Evolutionary conservation across 2,329 filamentous ascomycete species (phyloP), one percentile per base, ranked within the genome.

Genomic region (Cytospora schulzeri): DNA sequence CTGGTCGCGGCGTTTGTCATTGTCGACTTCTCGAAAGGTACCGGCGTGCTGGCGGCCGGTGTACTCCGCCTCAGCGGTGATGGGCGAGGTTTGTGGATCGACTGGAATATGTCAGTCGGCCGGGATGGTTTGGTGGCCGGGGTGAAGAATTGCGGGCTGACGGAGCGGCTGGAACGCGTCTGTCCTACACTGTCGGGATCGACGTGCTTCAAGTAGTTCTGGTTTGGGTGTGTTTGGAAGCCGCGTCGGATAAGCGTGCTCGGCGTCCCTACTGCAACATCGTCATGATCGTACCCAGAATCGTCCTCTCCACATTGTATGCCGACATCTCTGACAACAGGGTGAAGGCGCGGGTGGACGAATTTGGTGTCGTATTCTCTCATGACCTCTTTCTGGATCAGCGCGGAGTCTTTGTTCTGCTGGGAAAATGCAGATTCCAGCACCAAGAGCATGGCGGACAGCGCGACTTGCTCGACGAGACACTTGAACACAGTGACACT

Each of bases 331-430:
- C 85, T 79, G 69, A 96, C 91, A 6, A 91, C 81, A 9, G 90
- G 91, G 29, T 96, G 91, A n/a, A 96, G 85, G 14, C 89, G 85
- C 2, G 95, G 95, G 72, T 96, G 92, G 1, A 99, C 95, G 73
- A 90, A 97, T 79, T 99, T 99, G 70, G 88, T 91, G 74, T 98
- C 92, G 74, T 99, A 99, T 77, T 99, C 95, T 74, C 93, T 89
- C 77, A 98, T 83, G 6, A 98, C 94, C 76, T 98, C 91, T 70
- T 90, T 92, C 70, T 96, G 92, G 65, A 99, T 90, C 55, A 97
- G 84, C 2, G 88, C 83, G 2, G 86, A 87, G 75, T 99, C 95
- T 74, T 93, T 96, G 66, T 86, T 87, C 75, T 98, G 93, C 74
- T 94, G 93, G 4, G 86, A 83, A 76, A 94, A 98, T 38, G 83